These are phyloP conservation scores for Pyrenopolyporus hunteri DNA, from an alignment of 495 filamentous ascomycete species.

Conservation along the genomic window DNA sequence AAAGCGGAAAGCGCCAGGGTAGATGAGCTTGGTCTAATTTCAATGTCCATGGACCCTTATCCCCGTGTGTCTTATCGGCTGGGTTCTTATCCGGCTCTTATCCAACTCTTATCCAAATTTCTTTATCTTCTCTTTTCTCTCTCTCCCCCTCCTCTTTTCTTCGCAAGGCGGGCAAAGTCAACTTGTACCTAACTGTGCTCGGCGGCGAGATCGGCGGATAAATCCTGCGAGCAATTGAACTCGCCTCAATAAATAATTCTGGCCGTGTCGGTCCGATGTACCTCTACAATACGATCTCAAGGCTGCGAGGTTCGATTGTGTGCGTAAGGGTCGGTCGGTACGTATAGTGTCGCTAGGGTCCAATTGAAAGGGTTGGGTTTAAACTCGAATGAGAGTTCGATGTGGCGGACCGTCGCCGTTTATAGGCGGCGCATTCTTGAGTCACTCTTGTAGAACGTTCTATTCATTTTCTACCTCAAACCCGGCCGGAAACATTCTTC, in stretches of 20 bases:
- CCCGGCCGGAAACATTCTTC: slow-evolving; percentile 30
- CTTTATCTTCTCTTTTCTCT: slow-evolving; percentile 1
- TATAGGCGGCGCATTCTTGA: slow-evolving; percentile 43
- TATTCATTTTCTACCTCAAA: slow-evolving; percentile 35
- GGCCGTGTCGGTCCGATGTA: background rate
- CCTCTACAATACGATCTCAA: background rate
- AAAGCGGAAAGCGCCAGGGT: slow-evolving; percentile 16
- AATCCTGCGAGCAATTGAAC: background rate
- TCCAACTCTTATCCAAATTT: background rate
- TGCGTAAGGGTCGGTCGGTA: slow-evolving; percentile 4
- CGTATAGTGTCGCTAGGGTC: slow-evolving; percentile 10
- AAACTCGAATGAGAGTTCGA: slow-evolving; percentile 31
- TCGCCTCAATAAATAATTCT: background rate
- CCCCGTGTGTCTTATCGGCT: background rate
- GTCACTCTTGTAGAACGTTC: slow-evolving; percentile 48
- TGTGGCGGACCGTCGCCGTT: slow-evolving; percentile 38
- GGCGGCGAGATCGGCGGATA: background rate
- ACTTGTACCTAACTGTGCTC: background rate
- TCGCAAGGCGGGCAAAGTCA: background rate
- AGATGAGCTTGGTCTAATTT: slow-evolving; percentile 26
- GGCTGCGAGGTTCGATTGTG: slow-evolving; percentile 17
- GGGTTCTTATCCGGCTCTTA: background rate
- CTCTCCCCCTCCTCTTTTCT: background rate
- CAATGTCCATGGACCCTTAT: slow-evolving; percentile 39
- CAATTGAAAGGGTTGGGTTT: slow-evolving; percentile 11